A percentile compares a stretch with the other conserved stretches of the same genome.
Conservation (phyloP, 208 protist species). For the Acanthamoeba healyi region DNA sequence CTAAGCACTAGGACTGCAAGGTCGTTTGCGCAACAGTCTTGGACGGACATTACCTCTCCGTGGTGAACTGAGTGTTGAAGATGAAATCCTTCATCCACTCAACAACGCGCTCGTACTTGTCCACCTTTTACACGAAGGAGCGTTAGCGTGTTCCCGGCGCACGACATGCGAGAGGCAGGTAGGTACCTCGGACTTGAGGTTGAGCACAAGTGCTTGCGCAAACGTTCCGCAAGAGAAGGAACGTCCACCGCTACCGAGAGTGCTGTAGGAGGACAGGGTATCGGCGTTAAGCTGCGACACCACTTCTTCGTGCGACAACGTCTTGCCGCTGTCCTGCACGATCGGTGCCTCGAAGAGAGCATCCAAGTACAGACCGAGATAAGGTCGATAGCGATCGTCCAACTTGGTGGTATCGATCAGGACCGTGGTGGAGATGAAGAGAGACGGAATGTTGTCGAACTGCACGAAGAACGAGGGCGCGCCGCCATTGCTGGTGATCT, state of each 20-base stretch:
- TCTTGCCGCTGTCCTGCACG: constrained; percentile 3
- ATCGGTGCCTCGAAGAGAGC: constrained; percentile 63
- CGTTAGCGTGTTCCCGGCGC: neutral
- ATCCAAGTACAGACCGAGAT: constrained; percentile 43
- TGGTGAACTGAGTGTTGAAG: constrained; percentile 68
- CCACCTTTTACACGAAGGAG: neutral
- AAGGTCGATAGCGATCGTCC: neutral
- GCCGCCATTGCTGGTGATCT: neutral
- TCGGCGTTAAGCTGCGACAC: constrained; percentile 67
- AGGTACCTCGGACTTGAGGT: constrained; percentile 59
- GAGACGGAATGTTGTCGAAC: constrained; percentile 64
- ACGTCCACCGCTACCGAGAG: neutral
- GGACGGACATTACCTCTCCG: constrained; percentile 2
- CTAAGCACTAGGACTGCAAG: neutral
- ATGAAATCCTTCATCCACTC: constrained; percentile 73
- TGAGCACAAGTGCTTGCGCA: constrained; percentile 58
- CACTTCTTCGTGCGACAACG: constrained; percentile 65
- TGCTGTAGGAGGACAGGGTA: constrained; percentile 48
- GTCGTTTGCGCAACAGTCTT: neutral
- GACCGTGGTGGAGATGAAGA: constrained; percentile 39
- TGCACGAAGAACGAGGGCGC: constrained; percentile 65
- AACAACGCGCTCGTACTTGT: constrained; percentile 71
- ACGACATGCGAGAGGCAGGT: neutral
- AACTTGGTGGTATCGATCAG: constrained; percentile 50
- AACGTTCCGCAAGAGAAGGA: constrained; percentile 30